phyloP scores from a whole-genome alignment of 805 yeast genomes.

The Pichia pseudocactophila region DNA sequence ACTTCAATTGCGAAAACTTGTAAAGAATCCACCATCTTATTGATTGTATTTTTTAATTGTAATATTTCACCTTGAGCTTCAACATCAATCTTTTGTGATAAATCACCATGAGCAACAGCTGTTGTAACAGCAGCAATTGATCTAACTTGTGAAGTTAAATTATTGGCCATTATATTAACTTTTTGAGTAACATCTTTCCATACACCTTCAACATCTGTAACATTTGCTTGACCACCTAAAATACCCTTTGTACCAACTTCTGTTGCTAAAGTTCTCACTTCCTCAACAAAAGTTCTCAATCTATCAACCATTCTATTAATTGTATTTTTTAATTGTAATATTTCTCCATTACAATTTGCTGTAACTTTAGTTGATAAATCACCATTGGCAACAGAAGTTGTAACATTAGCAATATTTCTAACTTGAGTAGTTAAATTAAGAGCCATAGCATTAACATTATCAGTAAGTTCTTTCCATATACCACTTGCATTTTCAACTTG shows the following conservation, averaged over 20 bases:
- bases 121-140: constrained; percentile 86
- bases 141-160: constrained; percentile 80
- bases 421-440: constrained; percentile 80
- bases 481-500: constrained; percentile 72
- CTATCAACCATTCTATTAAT: constrained; percentile 88
- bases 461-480: constrained; percentile 81
- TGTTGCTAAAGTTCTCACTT: constrained; percentile 79
- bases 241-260: constrained; percentile 82
- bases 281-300: constrained; percentile 70
- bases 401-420: constrained; percentile 78
- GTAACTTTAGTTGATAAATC: constrained; percentile 74
- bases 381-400: constrained; percentile 82
- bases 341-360: constrained; percentile 78
- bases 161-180: constrained; percentile 81
- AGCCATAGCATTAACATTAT: constrained; percentile 87
- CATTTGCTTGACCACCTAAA: constrained; percentile 83
- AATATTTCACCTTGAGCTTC: constrained; percentile 88
- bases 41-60: constrained; percentile 77
- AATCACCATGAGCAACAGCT: constrained; percentile 86
- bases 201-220: constrained; percentile 77
- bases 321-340: constrained; percentile 69
- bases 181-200: constrained; percentile 89
- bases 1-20: constrained; percentile 85
- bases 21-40: constrained; percentile 87
- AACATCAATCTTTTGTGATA: constrained; percentile 76